Percentiles rank a stretch among this genome's conserved stretches.
Conservation (phyloP, 805 yeast species). For the Suhomyces prunicola region DNA sequence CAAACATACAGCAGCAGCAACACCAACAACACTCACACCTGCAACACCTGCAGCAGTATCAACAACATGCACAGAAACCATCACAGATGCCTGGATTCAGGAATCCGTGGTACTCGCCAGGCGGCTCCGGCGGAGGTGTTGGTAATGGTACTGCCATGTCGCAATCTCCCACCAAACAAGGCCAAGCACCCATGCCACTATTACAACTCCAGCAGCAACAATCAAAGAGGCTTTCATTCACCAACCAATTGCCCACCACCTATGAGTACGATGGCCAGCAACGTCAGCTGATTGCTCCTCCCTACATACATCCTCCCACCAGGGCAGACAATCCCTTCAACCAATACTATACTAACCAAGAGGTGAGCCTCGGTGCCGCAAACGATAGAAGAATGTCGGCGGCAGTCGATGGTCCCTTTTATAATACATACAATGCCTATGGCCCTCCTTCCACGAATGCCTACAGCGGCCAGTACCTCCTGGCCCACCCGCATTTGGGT, state of each 20-base stretch:
- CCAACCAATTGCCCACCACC: slow-evolving; percentile 48
- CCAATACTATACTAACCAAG: slow-evolving; percentile 40
- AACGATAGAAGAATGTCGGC: slow-evolving; percentile 38
- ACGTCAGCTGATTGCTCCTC: slow-evolving; percentile 18
- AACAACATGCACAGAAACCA: slow-evolving; percentile 4
- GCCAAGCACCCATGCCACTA: slow-evolving; percentile 20
- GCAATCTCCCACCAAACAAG: slow-evolving; percentile 27
- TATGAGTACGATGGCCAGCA: slow-evolving; percentile 39
- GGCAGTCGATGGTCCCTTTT: slow-evolving; percentile 30
- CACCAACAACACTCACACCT: not conserved
- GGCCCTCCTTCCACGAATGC: slow-evolving; percentile 2
- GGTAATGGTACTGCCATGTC: slow-evolving; percentile 7
- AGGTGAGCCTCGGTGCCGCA: slow-evolving; percentile 24
- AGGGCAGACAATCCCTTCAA: slow-evolving; percentile 45
- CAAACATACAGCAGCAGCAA: not conserved
- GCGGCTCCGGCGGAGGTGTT: slow-evolving; percentile 6
- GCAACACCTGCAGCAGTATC: slow-evolving; percentile 3
- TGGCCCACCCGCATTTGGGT: slow-evolving; percentile 8
- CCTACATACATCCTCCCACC: slow-evolving; percentile 41
- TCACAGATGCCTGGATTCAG: slow-evolving; percentile 30
- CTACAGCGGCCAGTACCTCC: slow-evolving; percentile 9
- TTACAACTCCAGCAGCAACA: slow-evolving; percentile 22
- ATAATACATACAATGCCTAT: slow-evolving; percentile 15
- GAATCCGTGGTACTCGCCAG: slow-evolving; percentile 42
- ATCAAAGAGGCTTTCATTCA: slow-evolving; percentile 32